Percentiles rank a stretch among this genome's conserved stretches.
phyloP scores from a whole-genome alignment of 257 asterid genomes.

The Coffea canephora region DNA sequence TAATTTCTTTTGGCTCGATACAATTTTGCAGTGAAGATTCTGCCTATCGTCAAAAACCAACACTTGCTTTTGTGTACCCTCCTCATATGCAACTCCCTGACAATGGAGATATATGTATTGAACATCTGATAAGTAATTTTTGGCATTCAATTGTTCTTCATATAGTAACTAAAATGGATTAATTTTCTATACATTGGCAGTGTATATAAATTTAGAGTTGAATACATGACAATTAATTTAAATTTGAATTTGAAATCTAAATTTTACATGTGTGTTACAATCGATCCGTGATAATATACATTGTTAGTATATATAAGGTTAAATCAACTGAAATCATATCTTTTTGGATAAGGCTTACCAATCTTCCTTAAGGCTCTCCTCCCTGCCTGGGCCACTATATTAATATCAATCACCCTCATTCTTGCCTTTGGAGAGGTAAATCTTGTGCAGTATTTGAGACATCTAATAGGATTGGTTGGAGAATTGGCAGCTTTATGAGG shows the following conservation, averaged over 20 bases:
- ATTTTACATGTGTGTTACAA: no score
- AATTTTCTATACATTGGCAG: no score
- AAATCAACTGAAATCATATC: background rate
- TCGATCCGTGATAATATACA: no score
- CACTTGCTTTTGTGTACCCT: conserved; percentile 83
- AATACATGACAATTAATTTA: no score
- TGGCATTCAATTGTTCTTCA: no score
- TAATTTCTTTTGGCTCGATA: background rate
- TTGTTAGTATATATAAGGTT: no score
- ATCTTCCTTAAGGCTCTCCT: conserved; percentile 76
- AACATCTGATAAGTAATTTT: background rate
- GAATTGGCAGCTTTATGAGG: background rate
- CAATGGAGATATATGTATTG: conserved; percentile 65
- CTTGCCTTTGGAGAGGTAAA: conserved; percentile 82
- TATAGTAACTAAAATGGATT: no score
- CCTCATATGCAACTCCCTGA: conserved; percentile 77
- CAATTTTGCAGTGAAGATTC: conserved; percentile 54
- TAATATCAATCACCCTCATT: conserved; percentile 80
- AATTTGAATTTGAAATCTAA: no score
- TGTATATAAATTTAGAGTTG: no score
- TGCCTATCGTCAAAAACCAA: conserved; percentile 82
- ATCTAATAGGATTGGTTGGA: background rate
- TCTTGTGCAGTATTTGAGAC: background rate
- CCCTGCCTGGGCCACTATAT: conserved; percentile 87
- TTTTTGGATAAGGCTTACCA: conserved; percentile 57